Conservation (phyloP, 2,329 filamentous ascomycete species). For the Calonectria hawksworthii region DNA sequence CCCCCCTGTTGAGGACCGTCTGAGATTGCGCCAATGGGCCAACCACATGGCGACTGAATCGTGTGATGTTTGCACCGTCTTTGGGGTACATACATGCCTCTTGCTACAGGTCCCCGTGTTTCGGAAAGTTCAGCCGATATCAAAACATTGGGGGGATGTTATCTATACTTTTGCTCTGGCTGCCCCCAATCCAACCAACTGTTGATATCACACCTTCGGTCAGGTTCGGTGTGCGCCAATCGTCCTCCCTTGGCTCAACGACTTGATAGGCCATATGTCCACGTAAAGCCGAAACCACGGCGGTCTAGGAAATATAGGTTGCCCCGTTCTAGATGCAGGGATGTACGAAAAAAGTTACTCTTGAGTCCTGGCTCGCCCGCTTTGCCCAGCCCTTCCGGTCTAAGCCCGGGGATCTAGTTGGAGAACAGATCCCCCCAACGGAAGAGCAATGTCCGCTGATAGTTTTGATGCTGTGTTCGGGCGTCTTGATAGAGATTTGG, state of each 20-base stretch:
- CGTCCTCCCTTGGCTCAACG: slow-evolving; percentile 8
- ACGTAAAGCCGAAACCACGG: slow-evolving; percentile 12
- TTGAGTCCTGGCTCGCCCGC: not conserved
- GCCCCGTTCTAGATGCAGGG: not conserved
- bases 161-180: not conserved
- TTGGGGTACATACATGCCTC: not conserved
- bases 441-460: slow-evolving; percentile 16
- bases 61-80: slow-evolving; percentile 14
- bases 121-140: not conserved
- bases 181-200: slow-evolving; percentile 9
- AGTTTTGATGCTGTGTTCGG: not conserved
- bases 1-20: slow-evolving; percentile 25
- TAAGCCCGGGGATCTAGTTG: not conserved
- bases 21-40: slow-evolving; percentile 28
- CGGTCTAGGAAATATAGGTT: slow-evolving; percentile 4
- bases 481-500: slow-evolving; percentile 29
- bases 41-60: not conserved
- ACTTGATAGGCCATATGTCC: not conserved
- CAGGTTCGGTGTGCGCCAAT: slow-evolving; percentile 13
- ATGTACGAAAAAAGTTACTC: not conserved
- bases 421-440: not conserved
- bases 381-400: not conserved
- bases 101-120: slow-evolving; percentile 3
- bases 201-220: slow-evolving; percentile 28
- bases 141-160: slow-evolving; percentile 11